Evolutionary conservation across 306 rosid genomes (phyloP).

Genomic region (Quercus alba): DNA sequence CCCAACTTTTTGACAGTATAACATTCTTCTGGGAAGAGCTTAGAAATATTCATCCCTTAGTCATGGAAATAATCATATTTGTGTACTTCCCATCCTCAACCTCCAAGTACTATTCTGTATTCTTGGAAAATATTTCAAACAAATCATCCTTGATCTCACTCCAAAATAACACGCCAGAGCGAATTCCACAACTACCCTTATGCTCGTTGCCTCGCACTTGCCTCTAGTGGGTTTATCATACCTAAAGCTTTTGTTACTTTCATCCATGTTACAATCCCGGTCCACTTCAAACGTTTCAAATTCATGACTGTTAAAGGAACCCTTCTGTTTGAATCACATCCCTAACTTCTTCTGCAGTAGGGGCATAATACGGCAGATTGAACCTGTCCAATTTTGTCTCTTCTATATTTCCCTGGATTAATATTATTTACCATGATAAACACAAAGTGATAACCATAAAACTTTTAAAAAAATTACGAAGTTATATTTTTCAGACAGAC

Average conservation of each 20-base stretch:
- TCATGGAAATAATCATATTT: neutral
- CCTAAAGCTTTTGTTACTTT: neutral
- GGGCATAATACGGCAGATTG: neutral
- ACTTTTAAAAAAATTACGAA: no score
- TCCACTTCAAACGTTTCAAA: neutral
- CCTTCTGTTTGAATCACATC: neutral
- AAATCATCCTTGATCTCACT: slow-evolving; percentile 16
- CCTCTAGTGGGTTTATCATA: neutral
- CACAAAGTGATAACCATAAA: no score
- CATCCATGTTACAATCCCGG: neutral
- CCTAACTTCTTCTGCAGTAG: neutral
- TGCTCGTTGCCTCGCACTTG: neutral
- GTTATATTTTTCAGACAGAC: no score
- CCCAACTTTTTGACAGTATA: neutral
- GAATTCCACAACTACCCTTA: slow-evolving; percentile 6
- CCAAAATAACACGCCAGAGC: slow-evolving; percentile 12
- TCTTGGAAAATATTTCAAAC: neutral
- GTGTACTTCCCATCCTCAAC: neutral
- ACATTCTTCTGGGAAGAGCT: neutral
- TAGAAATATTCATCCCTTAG: neutral
- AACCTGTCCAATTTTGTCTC: neutral
- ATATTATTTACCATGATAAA: neutral
- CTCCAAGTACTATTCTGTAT: neutral
- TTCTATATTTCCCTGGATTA: neutral
- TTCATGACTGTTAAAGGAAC: neutral